Conservation (phyloP, 176 grass and related monocot genomes). For the Hyparrhenia diplandra region DNA sequence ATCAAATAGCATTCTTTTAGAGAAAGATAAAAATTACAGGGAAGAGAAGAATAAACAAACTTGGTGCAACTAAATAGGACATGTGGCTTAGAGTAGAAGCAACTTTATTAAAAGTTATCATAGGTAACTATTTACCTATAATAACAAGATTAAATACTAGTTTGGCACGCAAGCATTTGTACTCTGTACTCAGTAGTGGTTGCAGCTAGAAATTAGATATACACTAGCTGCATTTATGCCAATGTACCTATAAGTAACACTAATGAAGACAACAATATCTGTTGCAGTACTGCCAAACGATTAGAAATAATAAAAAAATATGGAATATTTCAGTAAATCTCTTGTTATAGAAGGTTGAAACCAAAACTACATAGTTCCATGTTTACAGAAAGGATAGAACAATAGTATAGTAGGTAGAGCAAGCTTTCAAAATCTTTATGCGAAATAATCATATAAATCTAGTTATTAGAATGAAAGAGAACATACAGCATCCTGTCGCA, state of each 20-base stretch:
- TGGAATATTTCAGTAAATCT: constrained; percentile 11
- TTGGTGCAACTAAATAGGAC: neutral
- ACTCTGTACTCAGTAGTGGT: neutral
- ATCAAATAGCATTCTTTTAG: neutral
- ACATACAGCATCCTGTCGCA: constrained; percentile 93
- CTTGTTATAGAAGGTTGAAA: neutral
- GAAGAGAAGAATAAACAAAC: neutral
- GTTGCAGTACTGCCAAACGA: neutral
- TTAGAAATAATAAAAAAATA: neutral
- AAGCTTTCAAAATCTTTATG: constrained; percentile 3
- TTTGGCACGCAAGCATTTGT: neutral
- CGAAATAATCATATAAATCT: neutral
- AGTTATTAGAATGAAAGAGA: constrained; percentile 27
- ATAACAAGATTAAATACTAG: neutral
- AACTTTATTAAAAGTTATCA: neutral
- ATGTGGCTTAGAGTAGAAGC: neutral
- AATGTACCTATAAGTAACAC: neutral
- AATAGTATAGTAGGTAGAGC: neutral
- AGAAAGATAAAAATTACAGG: neutral
- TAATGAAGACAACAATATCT: neutral
- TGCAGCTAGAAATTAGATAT: neutral
- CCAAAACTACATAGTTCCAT: neutral
- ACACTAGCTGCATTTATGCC: neutral
- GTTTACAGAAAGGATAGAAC: neutral
- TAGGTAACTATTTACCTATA: neutral